Conservation (phyloP, 2,329 filamentous ascomycete species). For the Tolypocladium inflatum region DNA sequence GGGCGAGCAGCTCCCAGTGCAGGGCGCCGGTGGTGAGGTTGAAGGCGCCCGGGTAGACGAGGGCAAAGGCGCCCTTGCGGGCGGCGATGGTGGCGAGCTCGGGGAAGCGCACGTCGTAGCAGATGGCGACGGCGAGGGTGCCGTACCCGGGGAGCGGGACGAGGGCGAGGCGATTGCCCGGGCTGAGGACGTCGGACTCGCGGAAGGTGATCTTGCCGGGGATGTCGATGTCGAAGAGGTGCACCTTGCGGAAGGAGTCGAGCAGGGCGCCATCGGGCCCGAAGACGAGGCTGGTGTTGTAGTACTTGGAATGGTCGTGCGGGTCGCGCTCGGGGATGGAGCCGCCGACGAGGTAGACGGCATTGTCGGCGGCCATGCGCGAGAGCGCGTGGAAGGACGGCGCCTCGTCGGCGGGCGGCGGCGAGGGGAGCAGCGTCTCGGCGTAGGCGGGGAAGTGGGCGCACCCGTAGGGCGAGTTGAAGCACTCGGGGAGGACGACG, state of each 20-base stretch:
- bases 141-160: slow-evolving; percentile 85
- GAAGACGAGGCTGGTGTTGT: slow-evolving; percentile 87
- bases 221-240: slow-evolving; percentile 97
- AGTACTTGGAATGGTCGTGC: slow-evolving; percentile 50
- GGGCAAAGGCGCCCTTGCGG: slow-evolving; percentile 73
- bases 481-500: slow-evolving; percentile 93
- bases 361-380: slow-evolving; percentile 66
- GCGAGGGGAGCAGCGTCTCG: slow-evolving; percentile 71
- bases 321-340: slow-evolving; percentile 77
- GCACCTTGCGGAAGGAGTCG: slow-evolving; percentile 85
- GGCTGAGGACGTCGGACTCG: slow-evolving; percentile 80
- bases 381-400: slow-evolving; percentile 82
- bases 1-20: slow-evolving; percentile 80
- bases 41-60: slow-evolving; percentile 95
- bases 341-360: slow-evolving; percentile 77
- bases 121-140: slow-evolving; percentile 80
- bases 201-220: slow-evolving; percentile 87
- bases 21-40: slow-evolving; percentile 86
- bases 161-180: slow-evolving; percentile 77
- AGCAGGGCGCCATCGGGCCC: slow-evolving; percentile 67
- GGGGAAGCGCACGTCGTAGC: slow-evolving; percentile 96
- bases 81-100: slow-evolving; percentile 87
- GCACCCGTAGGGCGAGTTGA: slow-evolving; percentile 95
- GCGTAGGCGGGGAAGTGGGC: slow-evolving; percentile 87
- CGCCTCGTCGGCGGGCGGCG: slow-evolving; percentile 58